Evolutionary conservation across 768 basidiomycete genomes (phyloP).

Genomic region (Daedaleopsis sinensis): DNA sequence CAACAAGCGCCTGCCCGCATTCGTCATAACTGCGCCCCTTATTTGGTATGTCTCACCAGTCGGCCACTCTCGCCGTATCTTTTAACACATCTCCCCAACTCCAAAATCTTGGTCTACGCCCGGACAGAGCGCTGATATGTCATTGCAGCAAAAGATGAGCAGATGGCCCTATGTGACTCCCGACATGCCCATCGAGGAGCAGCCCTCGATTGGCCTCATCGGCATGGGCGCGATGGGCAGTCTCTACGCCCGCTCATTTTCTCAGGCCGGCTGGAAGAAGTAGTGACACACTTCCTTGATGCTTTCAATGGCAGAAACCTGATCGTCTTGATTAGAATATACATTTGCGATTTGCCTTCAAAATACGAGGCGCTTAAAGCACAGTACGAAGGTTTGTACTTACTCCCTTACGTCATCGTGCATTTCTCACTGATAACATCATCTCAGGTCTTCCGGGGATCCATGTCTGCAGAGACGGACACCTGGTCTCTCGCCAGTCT

Average conservation of each 20-base stretch:
- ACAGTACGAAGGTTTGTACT: conserved; percentile 58
- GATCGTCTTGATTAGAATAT: conserved; percentile 57
- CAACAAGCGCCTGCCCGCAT: background rate
- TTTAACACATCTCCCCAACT: background rate
- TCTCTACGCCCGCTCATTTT: conserved; percentile 87
- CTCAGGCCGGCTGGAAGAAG: conserved; percentile 86
- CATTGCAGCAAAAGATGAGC: background rate
- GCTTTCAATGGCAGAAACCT: background rate
- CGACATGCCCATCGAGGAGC: conserved; percentile 44
- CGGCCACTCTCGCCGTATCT: background rate
- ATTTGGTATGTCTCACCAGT: background rate
- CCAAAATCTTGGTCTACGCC: background rate
- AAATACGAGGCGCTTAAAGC: conserved; percentile 65
- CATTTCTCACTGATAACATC: background rate
- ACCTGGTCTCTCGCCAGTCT: conserved; percentile 83
- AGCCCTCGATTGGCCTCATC: conserved; percentile 87
- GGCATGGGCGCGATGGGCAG: conserved; percentile 98
- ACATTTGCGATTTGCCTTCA: conserved; percentile 84
- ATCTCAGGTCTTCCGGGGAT: conserved; percentile 59
- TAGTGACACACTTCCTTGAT: conserved; percentile 36
- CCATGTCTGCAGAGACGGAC: conserved; percentile 74
- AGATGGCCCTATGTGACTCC: conserved; percentile 33
- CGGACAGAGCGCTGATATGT: background rate
- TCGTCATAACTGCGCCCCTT: background rate
- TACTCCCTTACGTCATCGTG: background rate